Base-by-base conservation (phyloP, 2,329 filamentous ascomycete species). In the Microcyclosporella mali region DNA sequence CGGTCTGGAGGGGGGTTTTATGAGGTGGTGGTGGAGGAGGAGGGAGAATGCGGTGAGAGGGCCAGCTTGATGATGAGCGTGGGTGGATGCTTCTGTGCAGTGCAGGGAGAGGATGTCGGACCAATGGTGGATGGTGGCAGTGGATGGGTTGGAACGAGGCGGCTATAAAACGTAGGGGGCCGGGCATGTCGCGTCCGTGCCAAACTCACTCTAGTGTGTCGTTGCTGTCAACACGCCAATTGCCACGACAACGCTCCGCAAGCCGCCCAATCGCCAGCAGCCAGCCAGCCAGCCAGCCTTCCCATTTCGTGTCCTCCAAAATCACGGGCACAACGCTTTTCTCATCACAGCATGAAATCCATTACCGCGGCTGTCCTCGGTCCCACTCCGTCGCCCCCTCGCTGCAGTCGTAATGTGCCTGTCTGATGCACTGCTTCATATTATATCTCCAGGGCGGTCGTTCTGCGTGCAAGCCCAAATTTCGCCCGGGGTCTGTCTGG, bases 41-140 rank as follows among this genome's bases (percentile, higher is more conserved):
- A 31, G 36, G 41, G 17, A 29, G 45, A 40, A 21, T 36, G 35
- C 44, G 21, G 21, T 25, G 21, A 25, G 9, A 25, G 21, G 4
- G 21, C 21, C 21, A 25, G 21, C 21, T 25, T 9, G 4, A 9
- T 25, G 21, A 25, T 25, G 21, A 25, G 21, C 4, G 21, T 25
- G 21, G 21, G 4, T 25, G n/a, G n/a, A n/a, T n/a, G n/a, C n/a
- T n/a, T n/a, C n/a, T n/a, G n/a, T n/a, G n/a, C n/a, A 6, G 21
- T 14, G 28, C 12, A 33, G n/a, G 25, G 14, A 27, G 37, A 16
- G 7, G 16, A 21, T 14, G 30, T 33, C 6, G 37, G 27, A 19
- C 12, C 16, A 21, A 16, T 40, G 30, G 19, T 29, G 19, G 21
- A 39, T 4, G 14, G 37, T 3, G 19, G 21, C 14, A 4, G 25